Base-by-base conservation (phyloP, 805 yeast species). In the Saccharomycopsis fodiens region DNA sequence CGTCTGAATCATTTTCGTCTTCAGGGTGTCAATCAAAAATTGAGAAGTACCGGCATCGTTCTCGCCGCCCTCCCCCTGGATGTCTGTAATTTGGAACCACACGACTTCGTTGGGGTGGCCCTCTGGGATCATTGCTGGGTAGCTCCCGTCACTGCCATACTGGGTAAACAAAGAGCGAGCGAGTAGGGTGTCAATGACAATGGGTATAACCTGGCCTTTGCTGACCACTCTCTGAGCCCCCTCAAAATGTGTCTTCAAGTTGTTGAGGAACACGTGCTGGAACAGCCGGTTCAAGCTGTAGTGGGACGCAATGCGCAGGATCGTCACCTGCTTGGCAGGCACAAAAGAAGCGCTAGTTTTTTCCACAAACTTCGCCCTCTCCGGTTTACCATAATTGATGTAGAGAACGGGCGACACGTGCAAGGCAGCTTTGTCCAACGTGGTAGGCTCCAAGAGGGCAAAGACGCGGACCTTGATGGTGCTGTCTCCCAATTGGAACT, bases 71-170 rank as follows among this genome's bases (percentile, higher is more conserved):
- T 55, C 54, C 3, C 71, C 72, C 3, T 65, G 56, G 3, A 79
- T 65, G 4, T 74, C 81, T 2, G 75, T 68, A 1, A 91, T 74
- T 53, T 75, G 76, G 62, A 88, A 91, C 96, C 96, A 91, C 0
- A 88, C 95, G 16, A 89, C 73, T 0, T 76, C 67, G 58, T 88
- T 86, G 1, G 85, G 78, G 19, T 69, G 69, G 0, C 85, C 86
- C 2, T 66, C 61, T 0, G 88, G 87, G 2, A 76, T 62, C 3
- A 69, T 64, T 2, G 60, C 60, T 1, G 67, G 66, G 12, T 57
- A 57, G 3, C 44, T 51, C 12, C n/a, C 10, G 25, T 23, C 20
- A 1, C 60, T 50, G 47, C 61, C 29, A 16, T 53, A 39, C 2
- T 34, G 48, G n/a, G 57, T 53, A n/a, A 82, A 56, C 1, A 85